Base-by-base conservation (phyloP, 148 eudicot genomes). In the Cornus florida region DNA sequence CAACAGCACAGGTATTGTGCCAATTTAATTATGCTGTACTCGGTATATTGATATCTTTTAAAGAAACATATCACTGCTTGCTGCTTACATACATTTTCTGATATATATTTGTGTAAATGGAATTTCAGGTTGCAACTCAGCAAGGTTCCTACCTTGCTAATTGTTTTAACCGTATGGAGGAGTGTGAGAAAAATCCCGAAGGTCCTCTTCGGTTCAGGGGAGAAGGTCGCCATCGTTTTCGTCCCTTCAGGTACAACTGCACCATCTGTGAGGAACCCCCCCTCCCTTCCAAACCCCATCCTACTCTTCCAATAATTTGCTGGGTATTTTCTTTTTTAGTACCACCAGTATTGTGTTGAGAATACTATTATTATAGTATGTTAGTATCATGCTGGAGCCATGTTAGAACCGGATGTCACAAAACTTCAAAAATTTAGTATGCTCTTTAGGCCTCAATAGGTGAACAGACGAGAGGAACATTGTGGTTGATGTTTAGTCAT, bases 121-220 rank as follows among this genome's bases (percentile, higher is more conserved):
- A 24, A 32, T 81, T 76, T 8, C 82, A 93, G 97, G 98, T 94
- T 85, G 98, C 98, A 69, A 90, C 96, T 38, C 98, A 94, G 76
- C 94, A 94, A 86, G 98, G 98, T 74, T 71, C 84, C 46, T 94
- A 92, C 81, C 91, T 94, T 31, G 96, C 98, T 38, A 80, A 90
- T 60, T 94, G 98, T 80, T 94, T 94, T 82, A 94, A 94, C 80
- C 94, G 93, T 6, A 92, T 94, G 98, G 94, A 90, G 46, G 72
- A 88, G 62, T 88, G 93, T 81, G 96, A 92, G 72, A 78, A 81
- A 83, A 88, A 89, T 72, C 98, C 96, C 32, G 93, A 90, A 82
- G 98, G 98, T 56, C 98, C 98, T 69, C 83, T 94, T 71, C 90
- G 98, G 65, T 86, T 92, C 79, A 86, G 97, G 82, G 94, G 90